Evolutionary conservation across 352 stramenopile genomes (phyloP), one percentile per base, ranked within the genome.

Genomic region (Phytophthora meadii): DNA sequence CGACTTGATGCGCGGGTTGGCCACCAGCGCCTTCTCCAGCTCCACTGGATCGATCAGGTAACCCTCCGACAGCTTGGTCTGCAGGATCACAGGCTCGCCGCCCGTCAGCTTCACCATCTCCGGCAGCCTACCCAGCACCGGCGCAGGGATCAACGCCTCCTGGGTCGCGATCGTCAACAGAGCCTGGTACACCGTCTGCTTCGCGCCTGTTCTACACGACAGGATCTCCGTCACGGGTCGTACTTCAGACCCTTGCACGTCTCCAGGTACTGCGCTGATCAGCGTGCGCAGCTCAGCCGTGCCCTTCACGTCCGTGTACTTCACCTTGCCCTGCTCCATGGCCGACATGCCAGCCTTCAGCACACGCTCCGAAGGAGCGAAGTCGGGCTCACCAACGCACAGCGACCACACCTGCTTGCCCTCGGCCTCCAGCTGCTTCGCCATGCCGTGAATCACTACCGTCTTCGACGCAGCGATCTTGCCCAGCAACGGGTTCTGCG

Each of bases 61-160:
- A 25, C 40, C 54, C 60, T 98, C 88, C 45, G 94, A 85, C 32
- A 94, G 77, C 39, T 72, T 90, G 3, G 94, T 98, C 64, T 93
- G 88, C n/a, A 99, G 74, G 54, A 98, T 90, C 8, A 98, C 78
- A 5, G 95, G 90, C 45, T 89, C 84, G 2, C 90, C 96, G 15
- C 87, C 90, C 1, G 89, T 90, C 39, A 99, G 77, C 53, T 91
- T 88, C n/a, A 94, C 94, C 78, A 99, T 99, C 77, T 98, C 94
- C 8, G 96, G 85, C 99, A 99, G 28, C 88, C 98, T 25, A 98
- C 94, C 96, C 96, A 99, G 81, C 98, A 99, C n/a, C 12, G 97
- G 97, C 39, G 95, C 91, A 37, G 97, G 97, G 40, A 99, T 94
- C 46, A 99, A 74, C 4, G 99, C 96, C 58, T 98, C n/a, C n/a